These are phyloP conservation scores for Russula lepida DNA, from an alignment of 768 basidiomycete genomes.

Conservation along the genomic window DNA sequence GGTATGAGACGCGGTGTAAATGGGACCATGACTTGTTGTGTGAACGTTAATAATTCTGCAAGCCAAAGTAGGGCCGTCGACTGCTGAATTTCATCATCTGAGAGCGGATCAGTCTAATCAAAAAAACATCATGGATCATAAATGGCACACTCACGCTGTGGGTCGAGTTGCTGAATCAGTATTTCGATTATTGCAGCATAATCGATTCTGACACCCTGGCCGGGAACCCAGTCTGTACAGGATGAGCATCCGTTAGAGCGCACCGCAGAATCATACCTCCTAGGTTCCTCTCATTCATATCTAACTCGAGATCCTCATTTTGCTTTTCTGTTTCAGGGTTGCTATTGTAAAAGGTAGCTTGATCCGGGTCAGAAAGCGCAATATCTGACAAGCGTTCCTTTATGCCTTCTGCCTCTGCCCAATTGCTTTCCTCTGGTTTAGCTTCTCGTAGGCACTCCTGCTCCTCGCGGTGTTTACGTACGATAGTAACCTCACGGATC, in stretches of 20 bases:
- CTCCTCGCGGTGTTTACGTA: conserved; percentile 60
- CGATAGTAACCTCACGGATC: conserved; percentile 74
- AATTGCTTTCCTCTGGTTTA: conserved; percentile 3
- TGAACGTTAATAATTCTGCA: conserved; percentile 80
- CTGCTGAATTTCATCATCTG: conserved; percentile 93
- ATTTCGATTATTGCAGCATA: conserved; percentile 92
- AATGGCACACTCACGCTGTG: conserved; percentile 47
- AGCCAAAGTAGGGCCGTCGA: conserved; percentile 93
- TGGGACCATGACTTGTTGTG: conserved; percentile 85
- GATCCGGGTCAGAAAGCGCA: neutral
- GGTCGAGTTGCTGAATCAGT: conserved; percentile 75
- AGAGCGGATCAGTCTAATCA: neutral
- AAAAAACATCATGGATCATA: neutral
- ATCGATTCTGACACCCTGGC: conserved; percentile 88
- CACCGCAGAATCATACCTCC: conserved; percentile 30
- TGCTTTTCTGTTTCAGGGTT: conserved; percentile 20
- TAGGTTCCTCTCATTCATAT: conserved; percentile 48
- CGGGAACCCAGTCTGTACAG: conserved; percentile 73
- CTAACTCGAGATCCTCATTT: conserved; percentile 30
- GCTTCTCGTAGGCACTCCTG: conserved; percentile 20
- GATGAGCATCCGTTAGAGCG: conserved; percentile 1
- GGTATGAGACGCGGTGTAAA: conserved; percentile 91
- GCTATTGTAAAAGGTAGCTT: conserved; percentile 6
- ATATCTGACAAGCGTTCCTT: conserved; percentile 6
- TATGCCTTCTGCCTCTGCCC: conserved; percentile 2